Percentiles rank a stretch among this genome's conserved stretches.
Evolutionary conservation across 2,329 filamentous ascomycete species (phyloP).

Genomic region (Pyrenophora teres): DNA sequence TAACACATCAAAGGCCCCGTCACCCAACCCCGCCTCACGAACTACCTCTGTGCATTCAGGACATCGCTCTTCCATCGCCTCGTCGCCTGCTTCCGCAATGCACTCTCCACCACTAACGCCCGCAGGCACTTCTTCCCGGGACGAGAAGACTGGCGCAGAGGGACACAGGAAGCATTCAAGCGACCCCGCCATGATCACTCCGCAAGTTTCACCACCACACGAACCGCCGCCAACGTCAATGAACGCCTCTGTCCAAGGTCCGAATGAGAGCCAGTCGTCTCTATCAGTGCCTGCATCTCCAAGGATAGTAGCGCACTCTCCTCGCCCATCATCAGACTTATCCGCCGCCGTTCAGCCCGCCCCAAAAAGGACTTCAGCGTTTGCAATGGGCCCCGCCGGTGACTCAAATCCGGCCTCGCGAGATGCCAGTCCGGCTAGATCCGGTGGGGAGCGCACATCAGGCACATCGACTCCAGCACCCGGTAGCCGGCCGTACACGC

Average conservation of each 20-base stretch:
- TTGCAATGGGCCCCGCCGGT: constrained; percentile 61
- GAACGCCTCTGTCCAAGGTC: constrained; percentile 32
- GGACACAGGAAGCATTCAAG: constrained; percentile 45
- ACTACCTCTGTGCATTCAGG: constrained; percentile 57
- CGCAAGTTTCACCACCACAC: constrained; percentile 60
- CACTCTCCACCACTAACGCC: constrained; percentile 91
- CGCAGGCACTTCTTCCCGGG: constrained; percentile 70
- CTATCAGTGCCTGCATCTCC: constrained; percentile 36
- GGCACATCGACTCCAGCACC: constrained; percentile 64
- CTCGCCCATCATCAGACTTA: constrained; percentile 52
- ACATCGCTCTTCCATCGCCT: constrained; percentile 58
- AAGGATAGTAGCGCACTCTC: constrained; percentile 40
- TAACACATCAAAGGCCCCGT: constrained; percentile 51
- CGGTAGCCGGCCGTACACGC: constrained; percentile 72
- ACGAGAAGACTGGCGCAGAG: constrained; percentile 50
- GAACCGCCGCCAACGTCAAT: constrained; percentile 57
- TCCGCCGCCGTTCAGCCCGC: constrained; percentile 51
- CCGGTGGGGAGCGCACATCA: constrained; percentile 54
- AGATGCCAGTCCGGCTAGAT: constrained; percentile 67
- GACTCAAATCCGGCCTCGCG: constrained; percentile 60
- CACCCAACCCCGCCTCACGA: constrained; percentile 53
- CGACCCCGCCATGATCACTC: constrained; percentile 60
- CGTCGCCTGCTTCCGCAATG: constrained; percentile 70
- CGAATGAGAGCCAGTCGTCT: constrained; percentile 28
- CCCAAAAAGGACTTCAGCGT: constrained; percentile 57